Base-by-base conservation (phyloP, 1,284 basidiomycete species). In the Ganoderma lingzhi region DNA sequence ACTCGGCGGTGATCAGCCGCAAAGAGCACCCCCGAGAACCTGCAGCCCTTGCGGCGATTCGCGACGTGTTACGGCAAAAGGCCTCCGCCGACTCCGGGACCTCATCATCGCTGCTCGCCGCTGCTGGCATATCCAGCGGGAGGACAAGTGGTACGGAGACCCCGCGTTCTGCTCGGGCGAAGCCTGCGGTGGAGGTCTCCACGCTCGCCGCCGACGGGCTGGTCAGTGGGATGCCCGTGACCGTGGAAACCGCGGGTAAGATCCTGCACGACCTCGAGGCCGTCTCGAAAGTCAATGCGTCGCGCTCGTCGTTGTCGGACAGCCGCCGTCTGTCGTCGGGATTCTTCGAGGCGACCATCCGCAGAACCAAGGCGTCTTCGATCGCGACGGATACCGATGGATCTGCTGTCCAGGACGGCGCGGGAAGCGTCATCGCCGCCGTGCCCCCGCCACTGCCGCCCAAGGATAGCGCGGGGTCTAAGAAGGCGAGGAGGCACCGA, bases 21-120 rank as follows among this genome's bases (percentile, higher is more conserved):
- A 90, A 89, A 75, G 88, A 90, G 69, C 85, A 90, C 73, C 86
- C 88, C 0, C 83, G 86, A 37, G 90, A 92, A 72, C 82, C 85
- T 0, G 83, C 88, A 0, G 84, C 86, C 0, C 73, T 92, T 15
- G 79, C 90, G 5, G 86, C 87, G 0, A 80, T 92, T 15, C 82
- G 88, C 1, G 89, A 90, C 58, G 90, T 91, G 9, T 79, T 92
- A 5, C 82, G 89, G 19, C 85, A 87, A 68, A 87, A 86, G 68
- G 77, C 82, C 0, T 78, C 82, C 67, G 66, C 64, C 5, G 81
- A 83, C 37, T 70, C 62, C 6, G 69, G 74, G 17, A 64, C 68
- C 10, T 62, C 71, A 12, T 70, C 72, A 2, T 66, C 66, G n/a
- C 41, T 71, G 37, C 39, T 70, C 12, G 41, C 64, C 0, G 64